Evolutionary conservation across 768 basidiomycete species (phyloP).

Genomic region (Auricularia sp.): DNA sequence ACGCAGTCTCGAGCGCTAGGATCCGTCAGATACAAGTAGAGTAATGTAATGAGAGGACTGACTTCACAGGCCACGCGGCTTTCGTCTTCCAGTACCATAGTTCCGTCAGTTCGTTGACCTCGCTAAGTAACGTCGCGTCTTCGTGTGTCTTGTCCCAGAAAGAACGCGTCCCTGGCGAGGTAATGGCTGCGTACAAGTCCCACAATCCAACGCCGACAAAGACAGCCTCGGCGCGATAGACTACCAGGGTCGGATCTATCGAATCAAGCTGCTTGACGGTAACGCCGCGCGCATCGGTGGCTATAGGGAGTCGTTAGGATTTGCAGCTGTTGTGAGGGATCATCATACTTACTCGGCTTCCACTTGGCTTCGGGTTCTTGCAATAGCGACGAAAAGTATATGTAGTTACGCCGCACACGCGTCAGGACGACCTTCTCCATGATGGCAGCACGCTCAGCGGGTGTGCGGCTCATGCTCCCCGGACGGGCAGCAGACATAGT

Average conservation of each 20-base stretch:
- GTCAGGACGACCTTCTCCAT: constrained; percentile 79
- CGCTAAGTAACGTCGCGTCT: constrained; percentile 75
- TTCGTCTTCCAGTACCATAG: constrained; percentile 90
- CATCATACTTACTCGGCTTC: constrained; percentile 56
- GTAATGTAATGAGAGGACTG: constrained; percentile 35
- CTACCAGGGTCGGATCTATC: constrained; percentile 91
- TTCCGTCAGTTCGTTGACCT: constrained; percentile 83
- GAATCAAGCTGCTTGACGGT: constrained; percentile 93
- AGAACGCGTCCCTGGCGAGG: constrained; percentile 70
- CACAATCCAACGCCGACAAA: constrained; percentile 93
- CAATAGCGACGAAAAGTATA: constrained; percentile 92
- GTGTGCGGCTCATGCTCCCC: constrained; percentile 11
- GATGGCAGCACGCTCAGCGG: constrained; percentile 37
- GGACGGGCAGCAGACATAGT: constrained; percentile 4
- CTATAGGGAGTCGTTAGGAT: constrained; percentile 25
- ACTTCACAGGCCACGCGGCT: constrained; percentile 82
- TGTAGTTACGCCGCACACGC: constrained; percentile 85
- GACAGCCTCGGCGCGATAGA: constrained; percentile 92
- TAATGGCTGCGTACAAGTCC: constrained; percentile 84
- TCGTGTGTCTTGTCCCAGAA: constrained; percentile 90
- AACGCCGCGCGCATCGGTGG: constrained; percentile 79
- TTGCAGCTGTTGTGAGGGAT: constrained; percentile 8
- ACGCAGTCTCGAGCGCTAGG: constrained; percentile 68
- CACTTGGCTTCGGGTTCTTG: constrained; percentile 99
- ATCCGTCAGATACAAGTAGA: constrained; percentile 28